A percentile compares a stretch with the other conserved stretches of the same genome.
Conservation (phyloP, 2,329 filamentous ascomycete species). For the Leptographium galeiforme region DNA sequence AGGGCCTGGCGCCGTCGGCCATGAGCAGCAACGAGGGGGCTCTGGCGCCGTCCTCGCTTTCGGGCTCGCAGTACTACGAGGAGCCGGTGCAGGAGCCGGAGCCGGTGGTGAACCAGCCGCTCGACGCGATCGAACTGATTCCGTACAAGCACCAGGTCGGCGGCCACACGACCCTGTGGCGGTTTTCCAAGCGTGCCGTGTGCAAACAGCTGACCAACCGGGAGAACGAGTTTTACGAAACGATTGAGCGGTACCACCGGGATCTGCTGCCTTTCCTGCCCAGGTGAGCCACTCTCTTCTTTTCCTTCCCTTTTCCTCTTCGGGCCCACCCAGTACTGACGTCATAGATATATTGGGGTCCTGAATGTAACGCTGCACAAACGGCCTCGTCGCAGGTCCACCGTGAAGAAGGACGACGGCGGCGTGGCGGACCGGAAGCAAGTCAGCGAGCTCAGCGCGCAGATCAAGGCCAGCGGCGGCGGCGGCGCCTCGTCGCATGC, state of each 20-base stretch:
- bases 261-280: constrained; percentile 84
- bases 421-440: constrained; percentile 22
- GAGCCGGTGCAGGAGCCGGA: constrained; percentile 39
- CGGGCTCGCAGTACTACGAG: constrained; percentile 30
- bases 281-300: constrained; percentile 35
- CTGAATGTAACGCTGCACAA: constrained; percentile 93
- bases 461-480: constrained; percentile 7
- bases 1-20: constrained; percentile 11
- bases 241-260: constrained; percentile 79
- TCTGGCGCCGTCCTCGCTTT: constrained; percentile 19
- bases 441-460: constrained; percentile 14
- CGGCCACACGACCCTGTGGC: constrained; percentile 90
- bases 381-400: constrained; percentile 52
- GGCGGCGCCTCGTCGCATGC: not conserved
- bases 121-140: constrained; percentile 89
- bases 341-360: constrained; percentile 81
- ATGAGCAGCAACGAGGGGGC: not conserved
- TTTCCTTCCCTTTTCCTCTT: constrained; percentile 4
- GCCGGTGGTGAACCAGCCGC: constrained; percentile 42
- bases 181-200: constrained; percentile 86
- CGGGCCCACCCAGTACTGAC: not conserved
- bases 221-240: constrained; percentile 98
- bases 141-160: constrained; percentile 97
- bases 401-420: constrained; percentile 34
- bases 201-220: constrained; percentile 98